Evolutionary conservation across 208 protist species (phyloP).

Genomic region (Crithidia fasciculata): DNA sequence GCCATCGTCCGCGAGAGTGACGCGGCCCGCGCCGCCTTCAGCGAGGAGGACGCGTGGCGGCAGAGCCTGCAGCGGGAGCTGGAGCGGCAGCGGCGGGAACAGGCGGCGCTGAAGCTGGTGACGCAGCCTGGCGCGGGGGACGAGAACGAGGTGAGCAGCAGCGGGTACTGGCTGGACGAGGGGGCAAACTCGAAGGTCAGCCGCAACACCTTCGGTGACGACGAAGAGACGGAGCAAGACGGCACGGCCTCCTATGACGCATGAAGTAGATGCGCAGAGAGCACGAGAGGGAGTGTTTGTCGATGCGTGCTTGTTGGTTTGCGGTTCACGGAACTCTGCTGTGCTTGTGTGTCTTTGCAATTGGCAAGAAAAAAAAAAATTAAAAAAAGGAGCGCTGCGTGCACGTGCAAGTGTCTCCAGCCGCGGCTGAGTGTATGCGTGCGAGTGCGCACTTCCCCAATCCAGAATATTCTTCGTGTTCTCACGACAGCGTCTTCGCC

Average conservation of each 20-base stretch:
- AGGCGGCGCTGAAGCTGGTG: constrained; percentile 35
- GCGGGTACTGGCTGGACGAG: constrained; percentile 29
- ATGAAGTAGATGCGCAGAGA: too few relatives aligned
- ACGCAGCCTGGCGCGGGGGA: constrained; percentile 1
- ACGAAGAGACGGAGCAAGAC: constrained; percentile 28
- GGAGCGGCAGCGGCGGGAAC: constrained; percentile 31
- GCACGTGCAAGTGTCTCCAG: too few relatives aligned
- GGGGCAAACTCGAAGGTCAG: constrained; percentile 16
- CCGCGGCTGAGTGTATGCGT: too few relatives aligned
- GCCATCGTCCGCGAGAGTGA: constrained; percentile 1
- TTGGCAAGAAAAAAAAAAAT: too few relatives aligned
- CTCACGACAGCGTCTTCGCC: too few relatives aligned
- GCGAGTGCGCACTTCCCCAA: too few relatives aligned
- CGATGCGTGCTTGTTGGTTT: too few relatives aligned
- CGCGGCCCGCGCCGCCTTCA: constrained; percentile 29
- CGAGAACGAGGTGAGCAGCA: constrained; percentile 22
- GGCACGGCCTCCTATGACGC: neutral
- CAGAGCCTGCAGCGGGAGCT: constrained; percentile 36
- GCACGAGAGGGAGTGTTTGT: too few relatives aligned
- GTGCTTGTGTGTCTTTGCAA: too few relatives aligned
- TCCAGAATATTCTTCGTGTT: too few relatives aligned
- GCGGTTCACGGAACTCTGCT: too few relatives aligned
- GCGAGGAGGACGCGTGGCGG: constrained; percentile 34
- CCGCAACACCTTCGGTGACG: constrained; percentile 9
- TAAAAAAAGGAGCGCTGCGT: too few relatives aligned